A percentile compares a stretch with the other conserved stretches of the same genome.
Conservation (phyloP, 2,329 filamentous ascomycete genomes). For the Chrysosporium queenslandicum region DNA sequence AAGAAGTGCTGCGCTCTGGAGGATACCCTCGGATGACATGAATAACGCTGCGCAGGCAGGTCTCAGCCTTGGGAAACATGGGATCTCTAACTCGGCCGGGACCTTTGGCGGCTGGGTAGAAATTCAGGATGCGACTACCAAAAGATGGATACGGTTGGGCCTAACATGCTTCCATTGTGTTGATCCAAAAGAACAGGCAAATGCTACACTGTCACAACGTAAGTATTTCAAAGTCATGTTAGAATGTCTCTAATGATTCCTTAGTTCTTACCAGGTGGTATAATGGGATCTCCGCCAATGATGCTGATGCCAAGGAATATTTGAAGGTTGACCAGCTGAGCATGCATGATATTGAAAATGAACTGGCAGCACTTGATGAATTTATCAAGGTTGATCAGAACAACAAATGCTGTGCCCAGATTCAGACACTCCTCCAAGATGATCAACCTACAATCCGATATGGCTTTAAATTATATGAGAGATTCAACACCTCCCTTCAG, state of each 20-base stretch:
- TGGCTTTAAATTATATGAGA: not conserved
- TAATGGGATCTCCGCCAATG: conserved; percentile 6
- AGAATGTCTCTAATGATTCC: conserved; percentile 4
- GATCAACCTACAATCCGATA: not conserved
- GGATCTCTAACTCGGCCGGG: not conserved
- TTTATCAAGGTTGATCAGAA: conserved; percentile 2
- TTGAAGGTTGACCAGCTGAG: conserved; percentile 7
- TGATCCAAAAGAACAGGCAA: conserved; percentile 6
- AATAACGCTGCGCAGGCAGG: not conserved
- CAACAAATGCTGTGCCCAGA: too few species aligned
- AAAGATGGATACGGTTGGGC: not conserved
- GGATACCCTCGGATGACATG: not conserved
- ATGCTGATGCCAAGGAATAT: not conserved
- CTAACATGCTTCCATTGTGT: conserved; percentile 8
- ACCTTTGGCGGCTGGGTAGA: conserved; percentile 1
- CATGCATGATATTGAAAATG: conserved; percentile 4
- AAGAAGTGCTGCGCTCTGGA: not conserved
- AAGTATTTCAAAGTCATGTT: conserved; percentile 6
- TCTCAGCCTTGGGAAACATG: not conserved
- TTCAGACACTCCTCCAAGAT: too few species aligned
- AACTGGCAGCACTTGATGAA: conserved; percentile 1
- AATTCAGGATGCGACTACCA: not conserved
- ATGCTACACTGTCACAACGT: conserved; percentile 3
- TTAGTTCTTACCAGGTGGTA: conserved; percentile 9
- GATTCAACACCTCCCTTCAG: not conserved